These are phyloP conservation scores for Tricholoma bakamatsutake DNA, from an alignment of 768 basidiomycete species.

Conservation along the genomic window DNA sequence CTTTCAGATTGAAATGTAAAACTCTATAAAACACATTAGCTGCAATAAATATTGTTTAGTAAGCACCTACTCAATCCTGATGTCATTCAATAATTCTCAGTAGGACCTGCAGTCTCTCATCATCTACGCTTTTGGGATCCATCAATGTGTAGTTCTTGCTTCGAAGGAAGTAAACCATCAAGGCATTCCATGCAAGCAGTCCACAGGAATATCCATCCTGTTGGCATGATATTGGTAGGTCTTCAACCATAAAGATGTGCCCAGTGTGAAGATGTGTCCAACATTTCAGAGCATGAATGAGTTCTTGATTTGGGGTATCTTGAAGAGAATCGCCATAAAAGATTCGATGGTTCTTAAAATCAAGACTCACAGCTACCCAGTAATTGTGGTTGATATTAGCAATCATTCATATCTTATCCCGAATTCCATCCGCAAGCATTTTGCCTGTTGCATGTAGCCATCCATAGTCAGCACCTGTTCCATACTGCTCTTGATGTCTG, in stretches of 20 bases:
- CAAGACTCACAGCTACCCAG: neutral
- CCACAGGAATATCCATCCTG: conserved; percentile 7
- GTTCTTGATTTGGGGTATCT: too few species aligned
- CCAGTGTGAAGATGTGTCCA: too few species aligned
- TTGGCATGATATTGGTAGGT: conserved; percentile 14
- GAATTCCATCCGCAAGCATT: neutral
- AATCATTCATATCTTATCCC: neutral
- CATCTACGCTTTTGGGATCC: neutral
- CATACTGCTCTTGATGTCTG: neutral
- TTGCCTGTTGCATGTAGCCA: neutral
- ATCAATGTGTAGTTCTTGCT: conserved; percentile 1
- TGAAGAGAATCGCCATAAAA: too few species aligned
- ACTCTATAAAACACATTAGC: neutral
- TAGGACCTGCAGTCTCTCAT: conserved; percentile 1
- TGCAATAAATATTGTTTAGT: neutral
- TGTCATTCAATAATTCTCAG: conserved; percentile 7
- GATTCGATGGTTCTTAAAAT: neutral
- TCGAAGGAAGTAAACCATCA: too few species aligned
- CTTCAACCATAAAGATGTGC: conserved; percentile 1
- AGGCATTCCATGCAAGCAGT: too few species aligned
- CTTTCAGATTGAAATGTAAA: neutral
- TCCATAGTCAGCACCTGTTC: neutral
- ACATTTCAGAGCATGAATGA: too few species aligned
- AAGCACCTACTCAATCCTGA: neutral
- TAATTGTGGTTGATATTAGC: neutral